These are phyloP conservation scores for Eleusine coracana DNA, from an alignment of 176 grass and related monocot species.

Conservation along the genomic window DNA sequence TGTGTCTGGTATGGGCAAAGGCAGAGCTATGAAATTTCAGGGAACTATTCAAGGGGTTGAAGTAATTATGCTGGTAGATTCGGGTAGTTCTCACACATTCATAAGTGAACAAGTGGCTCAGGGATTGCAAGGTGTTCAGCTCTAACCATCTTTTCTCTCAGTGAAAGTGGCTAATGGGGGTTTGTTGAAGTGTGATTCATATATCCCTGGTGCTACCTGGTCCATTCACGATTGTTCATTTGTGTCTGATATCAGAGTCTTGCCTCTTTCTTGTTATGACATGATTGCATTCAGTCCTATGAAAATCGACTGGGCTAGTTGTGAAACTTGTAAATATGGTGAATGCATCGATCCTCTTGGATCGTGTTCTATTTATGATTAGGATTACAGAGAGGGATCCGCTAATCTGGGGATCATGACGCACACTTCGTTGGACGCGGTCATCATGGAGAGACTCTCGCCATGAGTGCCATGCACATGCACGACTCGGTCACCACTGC, in stretches of 20 bases:
- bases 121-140: background rate
- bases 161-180: background rate
- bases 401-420: too few relatives aligned
- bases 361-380: too few relatives aligned
- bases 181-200: background rate
- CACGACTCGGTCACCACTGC: too few relatives aligned
- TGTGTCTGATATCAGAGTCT: background rate
- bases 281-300: background rate
- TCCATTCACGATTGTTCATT: background rate
- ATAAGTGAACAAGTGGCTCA: background rate
- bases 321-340: too few relatives aligned
- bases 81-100: background rate
- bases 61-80: background rate
- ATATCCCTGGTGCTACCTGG: background rate
- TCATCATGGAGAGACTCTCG: too few relatives aligned
- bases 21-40: background rate
- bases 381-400: too few relatives aligned
- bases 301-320: background rate
- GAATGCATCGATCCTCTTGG: too few relatives aligned
- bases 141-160: background rate
- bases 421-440: too few relatives aligned
- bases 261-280: background rate
- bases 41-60: background rate
- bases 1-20: rapidly evolving
- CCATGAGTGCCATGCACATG: too few relatives aligned